A percentile compares a stretch with the other conserved stretches of the same genome.
phyloP scores from a whole-genome alignment of 257 asterid genomes.

The Cruciata laevipes region DNA sequence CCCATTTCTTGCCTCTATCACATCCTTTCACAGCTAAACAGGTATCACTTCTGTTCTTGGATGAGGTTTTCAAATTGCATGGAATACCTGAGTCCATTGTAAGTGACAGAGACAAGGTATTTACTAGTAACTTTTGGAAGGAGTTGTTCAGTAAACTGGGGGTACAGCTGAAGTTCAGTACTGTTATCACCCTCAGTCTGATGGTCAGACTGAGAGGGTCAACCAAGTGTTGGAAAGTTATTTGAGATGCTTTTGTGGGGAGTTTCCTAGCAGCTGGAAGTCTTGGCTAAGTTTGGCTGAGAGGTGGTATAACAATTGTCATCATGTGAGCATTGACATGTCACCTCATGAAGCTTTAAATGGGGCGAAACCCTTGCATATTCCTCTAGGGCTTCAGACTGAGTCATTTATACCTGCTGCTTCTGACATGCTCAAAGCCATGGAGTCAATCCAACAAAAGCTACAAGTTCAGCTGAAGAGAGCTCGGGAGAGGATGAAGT shows the following conservation, averaged over 20 bases:
- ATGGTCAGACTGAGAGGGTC: neutral
- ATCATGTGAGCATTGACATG: neutral
- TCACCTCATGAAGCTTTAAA: neutral
- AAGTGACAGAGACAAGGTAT: neutral
- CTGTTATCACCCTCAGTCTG: neutral
- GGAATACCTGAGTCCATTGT: neutral
- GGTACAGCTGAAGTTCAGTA: neutral
- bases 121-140: neutral
- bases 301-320: neutral
- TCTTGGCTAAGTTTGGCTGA: neutral
- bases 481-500: too few species aligned
- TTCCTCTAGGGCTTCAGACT: too few species aligned
- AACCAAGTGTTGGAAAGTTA: neutral
- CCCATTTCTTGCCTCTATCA: neutral
- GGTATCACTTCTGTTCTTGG: neutral
- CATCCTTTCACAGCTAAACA: neutral
- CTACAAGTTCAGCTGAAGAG: too few species aligned
- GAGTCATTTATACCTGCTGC: too few species aligned
- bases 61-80: neutral
- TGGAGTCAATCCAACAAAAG: too few species aligned
- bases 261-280: neutral
- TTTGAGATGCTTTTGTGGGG: neutral
- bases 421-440: too few species aligned
- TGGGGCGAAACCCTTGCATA: neutral
- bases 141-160: neutral